Percentiles rank a stretch among this genome's conserved stretches.
Conservation (phyloP, 176 grass and related monocot species). For the Carex kokanica region DNA sequence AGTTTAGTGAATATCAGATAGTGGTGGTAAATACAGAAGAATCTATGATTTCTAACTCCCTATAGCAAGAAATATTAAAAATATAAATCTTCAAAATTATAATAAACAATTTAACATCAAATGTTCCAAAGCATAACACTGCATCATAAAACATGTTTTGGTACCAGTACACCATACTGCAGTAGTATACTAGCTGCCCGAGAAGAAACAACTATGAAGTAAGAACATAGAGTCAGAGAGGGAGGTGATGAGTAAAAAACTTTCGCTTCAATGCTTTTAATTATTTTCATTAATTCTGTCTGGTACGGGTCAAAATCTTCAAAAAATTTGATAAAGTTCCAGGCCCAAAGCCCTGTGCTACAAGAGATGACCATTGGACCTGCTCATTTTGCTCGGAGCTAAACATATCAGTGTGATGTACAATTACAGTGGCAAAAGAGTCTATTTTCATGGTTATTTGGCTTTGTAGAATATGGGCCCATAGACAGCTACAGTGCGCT, state of each 20-base stretch:
- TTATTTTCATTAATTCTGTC: not conserved
- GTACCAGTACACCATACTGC: not conserved
- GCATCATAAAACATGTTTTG: not conserved
- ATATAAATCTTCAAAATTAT: not conserved
- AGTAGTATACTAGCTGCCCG: not conserved
- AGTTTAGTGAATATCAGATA: constrained; percentile 1
- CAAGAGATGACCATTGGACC: not conserved
- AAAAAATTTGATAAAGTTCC: not conserved
- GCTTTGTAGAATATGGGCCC: not conserved
- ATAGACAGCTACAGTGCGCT: too few species aligned
- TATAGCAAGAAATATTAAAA: not conserved
- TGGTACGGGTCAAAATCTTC: not conserved
- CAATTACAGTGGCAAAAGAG: not conserved
- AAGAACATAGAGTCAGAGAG: not conserved
- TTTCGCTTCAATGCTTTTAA: not conserved
- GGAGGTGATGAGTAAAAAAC: not conserved
- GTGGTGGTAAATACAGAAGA: not conserved
- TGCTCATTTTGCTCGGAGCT: not conserved
- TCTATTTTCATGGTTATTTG: not conserved
- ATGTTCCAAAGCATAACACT: not conserved
- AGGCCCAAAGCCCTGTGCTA: too few species aligned
- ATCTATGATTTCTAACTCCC: not conserved
- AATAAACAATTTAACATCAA: not conserved
- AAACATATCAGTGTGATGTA: not conserved
- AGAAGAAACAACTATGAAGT: not conserved